A percentile compares a stretch with the other conserved stretches of the same genome.
Conservation (phyloP, 306 rosid genomes). For the Acacia confusa region DNA sequence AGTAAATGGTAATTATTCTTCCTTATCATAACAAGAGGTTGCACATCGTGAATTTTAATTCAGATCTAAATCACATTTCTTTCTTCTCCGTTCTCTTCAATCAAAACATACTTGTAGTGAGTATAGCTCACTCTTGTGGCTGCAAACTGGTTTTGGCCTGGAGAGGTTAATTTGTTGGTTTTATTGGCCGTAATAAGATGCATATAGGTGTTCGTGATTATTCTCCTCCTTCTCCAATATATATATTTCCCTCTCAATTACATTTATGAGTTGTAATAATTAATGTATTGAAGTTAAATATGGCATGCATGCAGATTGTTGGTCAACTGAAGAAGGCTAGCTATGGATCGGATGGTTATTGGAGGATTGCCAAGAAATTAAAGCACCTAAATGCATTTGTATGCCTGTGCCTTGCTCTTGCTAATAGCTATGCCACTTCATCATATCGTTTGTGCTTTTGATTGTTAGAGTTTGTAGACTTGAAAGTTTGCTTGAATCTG, state of each 20-base stretch:
- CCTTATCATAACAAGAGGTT: neutral
- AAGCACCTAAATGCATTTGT: neutral
- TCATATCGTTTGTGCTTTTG: no score
- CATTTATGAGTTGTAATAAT: neutral
- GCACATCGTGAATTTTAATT: neutral
- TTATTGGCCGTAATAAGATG: neutral
- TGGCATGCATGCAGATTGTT: slow-evolving; percentile 16
- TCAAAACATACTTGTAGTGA: neutral
- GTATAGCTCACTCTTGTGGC: neutral
- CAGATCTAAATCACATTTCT: no score
- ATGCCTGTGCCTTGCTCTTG: neutral
- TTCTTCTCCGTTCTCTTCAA: no score
- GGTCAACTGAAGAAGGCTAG: neutral
- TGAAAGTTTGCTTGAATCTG: neutral
- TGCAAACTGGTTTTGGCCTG: neutral
- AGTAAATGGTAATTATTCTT: no score
- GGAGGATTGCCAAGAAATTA: neutral
- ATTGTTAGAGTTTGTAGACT: no score
- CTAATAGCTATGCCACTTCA: neutral
- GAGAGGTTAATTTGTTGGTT: neutral
- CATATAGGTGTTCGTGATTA: neutral
- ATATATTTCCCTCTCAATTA: neutral
- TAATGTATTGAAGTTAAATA: neutral
- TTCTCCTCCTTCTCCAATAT: neutral
- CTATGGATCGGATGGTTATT: neutral